phyloP scores from a whole-genome alignment of 192 early-diverging fungal species.

The Rhizophagus sp. region DNA sequence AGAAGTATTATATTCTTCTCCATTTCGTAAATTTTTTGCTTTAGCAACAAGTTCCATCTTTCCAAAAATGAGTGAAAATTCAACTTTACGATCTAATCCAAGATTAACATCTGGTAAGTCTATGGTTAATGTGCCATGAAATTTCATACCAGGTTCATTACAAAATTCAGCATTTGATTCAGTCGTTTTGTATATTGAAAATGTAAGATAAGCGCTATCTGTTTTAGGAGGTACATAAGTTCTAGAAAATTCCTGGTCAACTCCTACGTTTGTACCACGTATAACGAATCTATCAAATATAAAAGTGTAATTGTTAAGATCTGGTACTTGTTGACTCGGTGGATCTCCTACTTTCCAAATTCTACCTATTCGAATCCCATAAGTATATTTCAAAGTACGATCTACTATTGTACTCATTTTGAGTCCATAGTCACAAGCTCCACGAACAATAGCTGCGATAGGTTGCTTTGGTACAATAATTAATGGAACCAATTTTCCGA shows the following conservation, averaged over 20 bases:
- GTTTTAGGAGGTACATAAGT: neutral
- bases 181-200: neutral
- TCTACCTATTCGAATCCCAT: neutral
- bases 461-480: constrained; percentile 45
- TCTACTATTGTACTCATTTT: neutral
- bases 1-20: too few relatives aligned
- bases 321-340: too few relatives aligned
- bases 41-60: too few relatives aligned
- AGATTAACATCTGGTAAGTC: neutral
- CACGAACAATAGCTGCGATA: constrained; percentile 34
- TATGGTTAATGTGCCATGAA: neutral
- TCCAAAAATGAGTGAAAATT: too few relatives aligned
- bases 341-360: neutral
- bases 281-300: neutral
- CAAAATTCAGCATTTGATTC: neutral
- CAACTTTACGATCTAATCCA: neutral
- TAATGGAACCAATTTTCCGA: constrained; percentile 28
- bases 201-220: neutral
- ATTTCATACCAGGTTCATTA: neutral
- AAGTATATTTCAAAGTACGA: neutral
- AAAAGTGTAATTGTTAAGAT: too few relatives aligned
- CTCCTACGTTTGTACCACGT: neutral
- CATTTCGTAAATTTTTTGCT: too few relatives aligned
- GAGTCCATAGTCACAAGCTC: neutral
- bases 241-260: neutral